phyloP scores from a whole-genome alignment of 306 rosid genomes.

The Pyrus communis region DNA sequence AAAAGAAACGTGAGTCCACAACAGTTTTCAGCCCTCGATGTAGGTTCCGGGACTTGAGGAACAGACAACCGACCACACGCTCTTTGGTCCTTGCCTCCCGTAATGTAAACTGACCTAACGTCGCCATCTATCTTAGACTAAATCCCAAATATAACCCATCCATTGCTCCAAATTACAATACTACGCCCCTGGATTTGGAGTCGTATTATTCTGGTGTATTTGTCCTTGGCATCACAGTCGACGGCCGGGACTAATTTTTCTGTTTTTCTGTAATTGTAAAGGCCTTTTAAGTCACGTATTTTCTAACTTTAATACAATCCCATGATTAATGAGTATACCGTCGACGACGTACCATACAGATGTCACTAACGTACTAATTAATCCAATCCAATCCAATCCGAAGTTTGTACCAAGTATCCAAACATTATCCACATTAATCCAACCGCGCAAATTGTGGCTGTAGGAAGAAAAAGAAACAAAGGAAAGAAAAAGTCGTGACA shows the following conservation, averaged over 20 bases:
- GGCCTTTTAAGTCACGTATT: conserved; percentile 33
- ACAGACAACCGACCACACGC: background rate
- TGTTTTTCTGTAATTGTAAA: conserved; percentile 20
- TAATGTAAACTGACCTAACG: background rate
- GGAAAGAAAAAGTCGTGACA: background rate
- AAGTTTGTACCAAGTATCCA: background rate
- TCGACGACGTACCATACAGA: conserved; percentile 7
- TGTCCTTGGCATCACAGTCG: background rate
- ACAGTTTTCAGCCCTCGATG: background rate
- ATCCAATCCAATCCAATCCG: conserved; percentile 29
- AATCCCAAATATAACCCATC: background rate
- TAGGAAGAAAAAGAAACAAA: background rate
- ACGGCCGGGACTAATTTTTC: conserved; percentile 1
- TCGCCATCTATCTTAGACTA: background rate
- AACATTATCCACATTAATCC: background rate
- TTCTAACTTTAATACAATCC: background rate
- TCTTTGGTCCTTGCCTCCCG: background rate
- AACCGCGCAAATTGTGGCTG: background rate
- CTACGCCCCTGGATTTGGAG: background rate
- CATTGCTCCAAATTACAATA: background rate
- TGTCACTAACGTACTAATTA: background rate
- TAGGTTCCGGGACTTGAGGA: conserved; percentile 21
- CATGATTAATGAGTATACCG: background rate
- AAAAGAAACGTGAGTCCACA: background rate
- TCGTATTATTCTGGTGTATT: background rate